Conservation (phyloP, 148 eudicot genomes). For the Hydrangea macrophylla region DNA sequence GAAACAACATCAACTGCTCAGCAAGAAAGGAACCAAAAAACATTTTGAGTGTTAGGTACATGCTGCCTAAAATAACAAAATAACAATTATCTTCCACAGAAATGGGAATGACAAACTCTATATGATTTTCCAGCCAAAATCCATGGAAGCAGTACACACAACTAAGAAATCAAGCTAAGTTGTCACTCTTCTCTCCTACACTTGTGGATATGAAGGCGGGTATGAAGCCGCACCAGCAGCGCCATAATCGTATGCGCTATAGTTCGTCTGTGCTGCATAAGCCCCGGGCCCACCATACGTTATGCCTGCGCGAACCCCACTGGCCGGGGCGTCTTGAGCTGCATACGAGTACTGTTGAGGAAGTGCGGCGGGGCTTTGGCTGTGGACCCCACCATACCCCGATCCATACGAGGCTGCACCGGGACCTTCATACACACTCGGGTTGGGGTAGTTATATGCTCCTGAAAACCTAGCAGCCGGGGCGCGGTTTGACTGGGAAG, state of each 20-base stretch:
- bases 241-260: conserved; percentile 17
- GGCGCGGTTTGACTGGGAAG: conserved; percentile 17
- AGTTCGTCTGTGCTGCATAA: conserved; percentile 17
- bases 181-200: conserved; percentile 6
- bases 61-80: too few species aligned
- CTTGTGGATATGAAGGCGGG: conserved; percentile 18
- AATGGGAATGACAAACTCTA: too few species aligned
- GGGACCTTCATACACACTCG: conserved; percentile 27
- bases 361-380: conserved; percentile 15
- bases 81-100: too few species aligned
- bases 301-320: conserved; percentile 11
- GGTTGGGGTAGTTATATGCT: conserved; percentile 36
- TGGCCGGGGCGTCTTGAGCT: conserved; percentile 16
- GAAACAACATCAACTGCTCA: too few species aligned
- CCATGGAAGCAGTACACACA: too few species aligned
- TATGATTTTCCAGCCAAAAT: too few species aligned
- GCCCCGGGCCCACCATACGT: conserved; percentile 22
- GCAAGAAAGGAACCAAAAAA: too few species aligned
- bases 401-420: conserved; percentile 25
- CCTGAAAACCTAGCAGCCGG: conserved; percentile 30
- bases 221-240: conserved; percentile 16
- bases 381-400: conserved; percentile 22
- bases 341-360: conserved; percentile 17
- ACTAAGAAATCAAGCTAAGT: neutral
- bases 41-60: too few species aligned